Conservation (phyloP, 495 filamentous ascomycete species). For the Xanthoparmelia taractica region DNA sequence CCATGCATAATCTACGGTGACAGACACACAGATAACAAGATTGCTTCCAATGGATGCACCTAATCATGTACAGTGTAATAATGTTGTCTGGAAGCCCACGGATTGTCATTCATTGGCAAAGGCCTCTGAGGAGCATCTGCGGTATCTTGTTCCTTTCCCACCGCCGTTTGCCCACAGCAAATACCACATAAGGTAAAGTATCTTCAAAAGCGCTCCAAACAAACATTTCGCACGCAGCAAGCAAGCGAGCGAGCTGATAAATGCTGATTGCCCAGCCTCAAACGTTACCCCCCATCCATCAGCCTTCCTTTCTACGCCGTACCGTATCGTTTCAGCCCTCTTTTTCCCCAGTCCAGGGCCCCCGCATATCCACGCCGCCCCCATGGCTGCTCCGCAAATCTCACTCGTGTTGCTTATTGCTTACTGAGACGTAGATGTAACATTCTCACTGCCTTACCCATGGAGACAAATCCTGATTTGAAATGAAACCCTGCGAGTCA, state of each 20-base stretch:
- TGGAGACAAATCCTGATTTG: too few relatives aligned
- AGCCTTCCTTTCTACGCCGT: not conserved
- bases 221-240: not conserved
- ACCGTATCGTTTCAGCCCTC: conserved; percentile 4
- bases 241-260: not conserved
- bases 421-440: not conserved
- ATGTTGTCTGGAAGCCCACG: not conserved
- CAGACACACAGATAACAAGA: too few relatives aligned
- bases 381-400: not conserved
- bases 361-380: not conserved
- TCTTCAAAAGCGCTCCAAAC: not conserved
- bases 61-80: too few relatives aligned
- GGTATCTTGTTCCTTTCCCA: not conserved
- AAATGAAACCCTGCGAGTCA: not conserved
- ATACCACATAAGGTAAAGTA: not conserved
- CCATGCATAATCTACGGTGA: too few relatives aligned
- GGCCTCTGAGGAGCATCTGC: not conserved
- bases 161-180: not conserved
- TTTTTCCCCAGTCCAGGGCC: not conserved
- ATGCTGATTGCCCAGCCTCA: not conserved
- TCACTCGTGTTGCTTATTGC: not conserved
- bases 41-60: not conserved
- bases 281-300: not conserved
- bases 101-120: not conserved
- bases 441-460: too few relatives aligned